Percentiles rank a stretch among this genome's conserved stretches.
Evolutionary conservation across 441 rosid species (phyloP).

Genomic region (Raphanus hybrid): DNA sequence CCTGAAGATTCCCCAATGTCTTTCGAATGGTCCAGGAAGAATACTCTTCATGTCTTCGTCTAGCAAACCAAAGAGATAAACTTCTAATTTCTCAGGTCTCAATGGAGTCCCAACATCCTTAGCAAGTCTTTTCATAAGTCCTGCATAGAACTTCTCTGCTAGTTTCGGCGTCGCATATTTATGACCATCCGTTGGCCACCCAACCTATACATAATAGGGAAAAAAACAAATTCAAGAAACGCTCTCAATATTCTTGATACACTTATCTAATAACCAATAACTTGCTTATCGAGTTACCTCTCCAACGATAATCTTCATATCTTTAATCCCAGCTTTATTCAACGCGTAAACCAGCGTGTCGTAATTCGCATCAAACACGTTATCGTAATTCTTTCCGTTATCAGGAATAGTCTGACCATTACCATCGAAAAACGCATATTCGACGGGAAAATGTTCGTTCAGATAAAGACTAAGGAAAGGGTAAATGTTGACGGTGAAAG

Average conservation of each 20-base stretch:
- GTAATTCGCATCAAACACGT: conserved; percentile 85
- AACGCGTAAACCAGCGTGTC: conserved; percentile 78
- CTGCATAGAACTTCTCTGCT: conserved; percentile 74
- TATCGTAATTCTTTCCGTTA: conserved; percentile 47
- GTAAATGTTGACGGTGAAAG: conserved; percentile 86
- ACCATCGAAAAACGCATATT: conserved; percentile 65
- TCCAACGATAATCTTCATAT: conserved; percentile 73
- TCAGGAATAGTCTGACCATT: conserved; percentile 46
- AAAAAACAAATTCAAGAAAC: neutral
- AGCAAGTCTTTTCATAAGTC: conserved; percentile 62
- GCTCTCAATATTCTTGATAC: neutral
- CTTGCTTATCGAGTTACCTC: conserved; percentile 47
- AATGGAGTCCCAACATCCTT: conserved; percentile 66
- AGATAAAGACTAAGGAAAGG: conserved; percentile 85
- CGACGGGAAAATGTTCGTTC: conserved; percentile 60
- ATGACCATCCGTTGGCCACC: conserved; percentile 91
- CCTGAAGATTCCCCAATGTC: conserved; percentile 86
- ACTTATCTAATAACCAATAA: neutral
- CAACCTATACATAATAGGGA: conserved; percentile 44
- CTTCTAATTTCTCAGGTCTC: conserved; percentile 57
- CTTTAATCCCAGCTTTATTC: conserved; percentile 48
- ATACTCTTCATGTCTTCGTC: conserved; percentile 80
- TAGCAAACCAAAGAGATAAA: conserved; percentile 64
- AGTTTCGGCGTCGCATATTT: conserved; percentile 35
- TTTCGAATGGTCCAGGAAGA: conserved; percentile 68